A percentile compares a stretch with the other conserved stretches of the same genome.
These are phyloP conservation scores for Sporothrix pseudoabietina DNA, from an alignment of 2,329 filamentous ascomycete genomes.

Conservation along the genomic window DNA sequence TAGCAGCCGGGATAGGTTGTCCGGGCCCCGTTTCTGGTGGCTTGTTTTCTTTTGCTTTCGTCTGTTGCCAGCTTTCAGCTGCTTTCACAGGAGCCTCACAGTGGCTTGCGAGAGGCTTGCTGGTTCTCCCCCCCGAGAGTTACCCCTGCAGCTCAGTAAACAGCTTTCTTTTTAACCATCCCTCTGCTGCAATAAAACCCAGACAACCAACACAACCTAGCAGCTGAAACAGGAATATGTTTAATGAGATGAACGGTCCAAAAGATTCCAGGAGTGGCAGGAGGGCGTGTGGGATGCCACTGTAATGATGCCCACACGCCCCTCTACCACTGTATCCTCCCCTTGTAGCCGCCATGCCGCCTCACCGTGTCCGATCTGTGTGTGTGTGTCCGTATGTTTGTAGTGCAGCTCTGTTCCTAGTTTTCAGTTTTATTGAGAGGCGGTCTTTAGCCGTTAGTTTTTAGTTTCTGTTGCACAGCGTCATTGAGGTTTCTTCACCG, in stretches of 20 bases:
- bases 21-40: neutral
- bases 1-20: conserved; percentile 26
- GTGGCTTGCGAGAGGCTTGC: neutral
- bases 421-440: neutral
- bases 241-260: conserved; percentile 8
- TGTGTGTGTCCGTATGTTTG: neutral
- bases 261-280: neutral
- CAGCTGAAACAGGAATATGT: conserved; percentile 18
- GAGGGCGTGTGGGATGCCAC: conserved; percentile 20
- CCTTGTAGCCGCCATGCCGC: conserved; percentile 6
- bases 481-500: neutral
- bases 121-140: neutral
- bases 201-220: neutral
- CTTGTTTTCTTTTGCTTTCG: neutral
- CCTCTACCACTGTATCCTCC: neutral
- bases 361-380: neutral
- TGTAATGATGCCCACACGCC: conserved; percentile 4
- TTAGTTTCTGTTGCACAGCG: neutral
- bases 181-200: neutral
- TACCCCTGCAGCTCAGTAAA: conserved; percentile 13
- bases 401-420: neutral
- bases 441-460: neutral
- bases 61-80: conserved; percentile 18
- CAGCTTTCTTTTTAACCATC: neutral
- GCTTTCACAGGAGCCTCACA: neutral